Evolutionary conservation across 2,329 filamentous ascomycete species (phyloP), one percentile per base, ranked within the genome.

Genomic region (Curvularia spicifera): DNA sequence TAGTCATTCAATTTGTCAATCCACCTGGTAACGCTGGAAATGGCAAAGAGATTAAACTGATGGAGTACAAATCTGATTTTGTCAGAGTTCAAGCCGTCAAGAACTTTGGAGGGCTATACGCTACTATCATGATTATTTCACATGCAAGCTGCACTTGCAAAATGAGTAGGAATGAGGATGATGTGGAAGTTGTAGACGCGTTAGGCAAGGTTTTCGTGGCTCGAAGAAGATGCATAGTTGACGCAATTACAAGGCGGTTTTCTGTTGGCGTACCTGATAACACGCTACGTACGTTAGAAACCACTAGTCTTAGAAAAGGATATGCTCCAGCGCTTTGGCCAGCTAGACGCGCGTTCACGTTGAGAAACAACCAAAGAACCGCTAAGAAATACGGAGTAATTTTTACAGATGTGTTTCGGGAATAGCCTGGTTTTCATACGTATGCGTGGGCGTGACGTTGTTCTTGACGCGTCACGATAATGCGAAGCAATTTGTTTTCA

Each of bases 271-370:
- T 35, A 6, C 6, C 33, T 35, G 33, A 35, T 35, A 35, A 6
- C 4, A 35, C 33, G 1, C 15, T 35, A 35, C 33, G 33, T 35
- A 35, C 33, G 33, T 35, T 35, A n/a, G 33, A 15, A n/a, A 15
- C 33, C 33, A 9, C 33, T 15, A 35, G 33, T n/a, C 33, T 15
- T 15, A 6, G 33, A 35, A 5, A 35, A 35, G 33, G 12, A 4
- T 15, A 35, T 9, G 6, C 13, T 35, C 33, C 33, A 12, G 39
- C 20, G 39, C 39, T 42, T 42, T 10, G 39, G n/a, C 42, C 24
- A 24, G 24, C 42, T 22, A 44, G 42, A 44, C 42, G 42, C 42
- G 42, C 42, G 42, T 44, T 44, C 42, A 44, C 24, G 42, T 26
- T 28, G 22, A 12, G 5, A n/a, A 28, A 15, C 42, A 10, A 22